Evolutionary conservation across 2,329 filamentous ascomycete genomes (phyloP), one percentile per base, ranked within the genome.

Genomic region (Ceratocystis cubensis): DNA sequence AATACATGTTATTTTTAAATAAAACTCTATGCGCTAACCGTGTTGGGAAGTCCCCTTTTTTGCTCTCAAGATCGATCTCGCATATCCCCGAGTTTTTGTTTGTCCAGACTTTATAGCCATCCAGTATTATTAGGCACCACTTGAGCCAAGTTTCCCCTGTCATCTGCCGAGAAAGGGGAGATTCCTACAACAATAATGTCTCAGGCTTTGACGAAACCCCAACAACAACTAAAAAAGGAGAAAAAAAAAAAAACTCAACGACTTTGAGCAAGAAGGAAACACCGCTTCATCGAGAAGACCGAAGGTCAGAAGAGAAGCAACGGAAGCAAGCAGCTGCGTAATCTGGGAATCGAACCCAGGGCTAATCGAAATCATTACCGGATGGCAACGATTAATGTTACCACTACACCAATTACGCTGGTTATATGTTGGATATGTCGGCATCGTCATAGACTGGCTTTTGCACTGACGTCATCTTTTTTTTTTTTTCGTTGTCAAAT

Each of bases 281-380:
- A 8, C 13, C 4, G n/a, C 46, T 22, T 50, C n/a, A 22, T 10
- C 1, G n/a, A 25, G 6, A 10, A 10, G 8, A 3, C 5, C 1
- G 8, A 22, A 10, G 22, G 2, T n/a, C n/a, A 28, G 0, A 28
- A 3, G 28, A 28, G 3, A 28, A 28, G 20, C n/a, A 50, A 50
- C 3, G 5, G n/a, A 15, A 50, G 10, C 6, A 25, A 10, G 8
- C 33, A 22, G 6, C n/a, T 50, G 46, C 48, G 48, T 53, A 53
- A 53, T 53, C 48, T 53, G 48, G 48, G 48, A 53, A 53, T 53
- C 48, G 48, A 53, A 53, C 48, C 48, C 48, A 53, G 48, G 48
- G 48, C 48, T 53, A 53, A 53, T 53, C 48, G 48, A 53, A 53
- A 53, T 53, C 48, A 53, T 53, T 53, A 25, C 48, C 20, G 10